Evolutionary conservation across 176 grass and related monocot species (phyloP), one percentile per base, ranked within the genome.

Genomic region (Triticum monococcum): DNA sequence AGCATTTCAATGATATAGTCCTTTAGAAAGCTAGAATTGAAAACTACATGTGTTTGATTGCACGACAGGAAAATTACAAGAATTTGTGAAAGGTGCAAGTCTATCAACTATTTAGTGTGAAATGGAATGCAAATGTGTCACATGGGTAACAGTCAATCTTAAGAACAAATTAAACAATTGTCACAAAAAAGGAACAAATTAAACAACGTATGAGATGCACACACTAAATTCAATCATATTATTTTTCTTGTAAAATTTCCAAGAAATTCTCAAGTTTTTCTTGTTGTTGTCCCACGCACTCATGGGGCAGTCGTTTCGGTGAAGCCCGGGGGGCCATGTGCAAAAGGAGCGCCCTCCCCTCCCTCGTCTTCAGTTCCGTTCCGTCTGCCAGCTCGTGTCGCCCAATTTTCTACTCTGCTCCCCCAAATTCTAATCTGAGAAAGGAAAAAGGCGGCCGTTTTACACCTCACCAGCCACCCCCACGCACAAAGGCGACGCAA

Each of bases 401-500:
- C 56, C 28, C 61, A 56, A 83, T 79, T 86, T 84, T 60, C 7
- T 64, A 38, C 41, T 12, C 41, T 12, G 3, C 52, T 66, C 22
- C 75, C 83, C 64, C 5, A 12, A 38, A 24, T 72, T 59, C 17
- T 14, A 31, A 12, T 43, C 41, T 43, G 3, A 76, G 11, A 37
- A 31, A 68, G 68, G 38, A 24, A 84, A 91, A 91, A 87, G 60
- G 38, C 61, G 23, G 62, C 16, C 18, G 62, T 76, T 88, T 87
- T 81, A 91, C 89, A 91, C 76, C 89, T 86, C 86, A 83, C 41
- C 81, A 8, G 54, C 68, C 35, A 22, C 48, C 36, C 80, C 17
- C 77, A 68, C 71, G 22, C 78, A 79, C 87, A 82, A 80, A 78
- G 84, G 54, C 89, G 25, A 79, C 84, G 89, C 89, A 31, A 89